Evolutionary conservation across 495 filamentous ascomycete species (phyloP), one percentile per base, ranked within the genome.

Genomic region (Daldinia childiae): DNA sequence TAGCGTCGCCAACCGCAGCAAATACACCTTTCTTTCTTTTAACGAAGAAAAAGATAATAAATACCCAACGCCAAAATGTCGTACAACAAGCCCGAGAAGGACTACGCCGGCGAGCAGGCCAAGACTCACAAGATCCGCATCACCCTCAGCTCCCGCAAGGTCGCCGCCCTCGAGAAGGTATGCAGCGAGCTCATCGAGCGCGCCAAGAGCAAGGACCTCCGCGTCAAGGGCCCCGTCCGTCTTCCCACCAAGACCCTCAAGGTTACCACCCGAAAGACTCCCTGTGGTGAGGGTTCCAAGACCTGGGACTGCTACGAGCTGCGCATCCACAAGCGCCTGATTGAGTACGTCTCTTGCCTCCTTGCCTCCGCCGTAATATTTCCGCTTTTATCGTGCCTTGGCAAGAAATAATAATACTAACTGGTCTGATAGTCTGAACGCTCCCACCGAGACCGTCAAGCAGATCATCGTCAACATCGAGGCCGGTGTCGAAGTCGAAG

Each of bases 401-500:
- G 19, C 0, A 48, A 48, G 17, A 27, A 8, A 29, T 32, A 39
- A 21, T 71, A 59, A 63, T 32, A 39, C 29, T 71, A 59, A 63
- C 12, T 26, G 19, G 27, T 29, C 9, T 54, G 74, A 29, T 74
- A 95, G 93, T 86, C 87, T 98, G 64, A 95, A 95, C 82, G 95
- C 95, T 68, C 95, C 95, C 62, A 99, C 95, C 76, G 95, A 99
- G 89, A 93, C 97, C 68, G 95, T 99, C 83, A 99, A 99, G 91
- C 94, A 97, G 89, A 98, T 99, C 88, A 99, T 99, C 83, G 94
- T 98, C 87, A 99, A 99, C 88, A 98, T 99, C 83, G 95, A 99
- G 90, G 95, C 95, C 69, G 95, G 95, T 88, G 95, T 99, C 81
- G 95, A 99, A 90, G 95, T 99, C 77, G 95, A 99, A 89, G 95